Conservation (phyloP, 2,329 filamentous ascomycete species). For the Calonectria multiphialidica region DNA sequence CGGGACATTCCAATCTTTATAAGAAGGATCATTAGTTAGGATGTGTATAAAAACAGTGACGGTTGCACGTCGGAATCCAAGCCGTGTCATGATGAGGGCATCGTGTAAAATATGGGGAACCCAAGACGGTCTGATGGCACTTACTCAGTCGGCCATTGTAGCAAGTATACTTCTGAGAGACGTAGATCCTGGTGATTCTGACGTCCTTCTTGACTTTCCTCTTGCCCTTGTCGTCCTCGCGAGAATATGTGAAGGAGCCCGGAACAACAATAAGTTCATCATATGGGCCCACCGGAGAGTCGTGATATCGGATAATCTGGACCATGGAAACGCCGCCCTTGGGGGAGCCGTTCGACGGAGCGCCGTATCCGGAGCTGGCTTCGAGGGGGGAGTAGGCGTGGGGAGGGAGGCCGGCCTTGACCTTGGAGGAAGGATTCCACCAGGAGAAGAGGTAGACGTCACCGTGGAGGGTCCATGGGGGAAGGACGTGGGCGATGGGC, state of each 20-base stretch:
- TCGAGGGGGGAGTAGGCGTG: constrained; percentile 63
- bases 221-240: constrained; percentile 49
- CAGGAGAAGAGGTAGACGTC: constrained; percentile 59
- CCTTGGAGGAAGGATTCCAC: constrained; percentile 49
- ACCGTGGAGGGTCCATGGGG: constrained; percentile 60
- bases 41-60: neutral
- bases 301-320: constrained; percentile 63
- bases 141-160: constrained; percentile 65
- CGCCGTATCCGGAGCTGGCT: constrained; percentile 53
- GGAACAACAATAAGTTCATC: constrained; percentile 65
- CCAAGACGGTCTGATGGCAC: constrained; percentile 21
- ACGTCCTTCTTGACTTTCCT: constrained; percentile 49
- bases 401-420: constrained; percentile 47
- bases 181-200: constrained; percentile 66
- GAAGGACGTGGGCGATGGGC: constrained; percentile 38
- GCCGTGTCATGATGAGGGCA: neutral
- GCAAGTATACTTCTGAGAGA: constrained; percentile 63
- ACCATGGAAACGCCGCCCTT: constrained; percentile 61
- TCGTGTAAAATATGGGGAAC: neutral
- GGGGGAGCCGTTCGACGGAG: constrained; percentile 46
- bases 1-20: constrained; percentile 65
- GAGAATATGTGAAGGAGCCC: constrained; percentile 57
- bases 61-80: neutral
- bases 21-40: constrained; percentile 1
- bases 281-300: constrained; percentile 65